A percentile compares a stretch with the other conserved stretches of the same genome.
Conservation (phyloP, 2,329 filamentous ascomycete species). For the Trichoderma semiorbis region DNA sequence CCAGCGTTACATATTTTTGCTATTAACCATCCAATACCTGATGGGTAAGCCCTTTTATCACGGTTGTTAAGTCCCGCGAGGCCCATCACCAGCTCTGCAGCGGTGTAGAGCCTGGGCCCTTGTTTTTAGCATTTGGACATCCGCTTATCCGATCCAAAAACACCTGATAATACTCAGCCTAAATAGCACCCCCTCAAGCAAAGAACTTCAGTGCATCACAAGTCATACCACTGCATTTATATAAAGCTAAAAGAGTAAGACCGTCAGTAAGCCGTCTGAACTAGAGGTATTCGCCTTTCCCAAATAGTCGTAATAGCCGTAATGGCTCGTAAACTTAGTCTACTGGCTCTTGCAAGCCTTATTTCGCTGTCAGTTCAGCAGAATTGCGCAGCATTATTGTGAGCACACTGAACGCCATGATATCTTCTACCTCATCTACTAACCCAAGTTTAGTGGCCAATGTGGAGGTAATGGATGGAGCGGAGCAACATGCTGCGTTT, state of each 20-base stretch:
- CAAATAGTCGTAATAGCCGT: not conserved
- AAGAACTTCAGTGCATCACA: not conserved
- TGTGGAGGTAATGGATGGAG: conserved; percentile 6
- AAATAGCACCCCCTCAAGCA: not conserved
- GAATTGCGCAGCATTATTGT: conserved; percentile 5
- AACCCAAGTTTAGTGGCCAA: not conserved
- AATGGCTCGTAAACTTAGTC: not conserved
- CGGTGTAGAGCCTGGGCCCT: not conserved
- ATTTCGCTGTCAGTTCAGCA: not conserved
- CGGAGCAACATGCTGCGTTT: conserved; percentile 1
- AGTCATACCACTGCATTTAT: not conserved
- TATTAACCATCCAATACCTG: not conserved
- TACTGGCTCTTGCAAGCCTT: not conserved
- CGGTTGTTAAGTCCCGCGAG: not conserved
- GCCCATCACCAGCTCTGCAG: not conserved
- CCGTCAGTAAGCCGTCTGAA: not conserved
- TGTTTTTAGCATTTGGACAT: not conserved
- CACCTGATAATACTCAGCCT: conserved; percentile 2
- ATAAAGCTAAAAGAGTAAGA: not conserved
- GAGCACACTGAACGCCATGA: not conserved
- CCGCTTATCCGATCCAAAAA: conserved; percentile 5
- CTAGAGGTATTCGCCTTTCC: not conserved
- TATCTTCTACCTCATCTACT: not conserved
- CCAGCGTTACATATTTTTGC: not conserved
- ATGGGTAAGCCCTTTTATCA: not conserved